Conservation (phyloP, 768 basidiomycete genomes). For the Mycena indigotica region DNA sequence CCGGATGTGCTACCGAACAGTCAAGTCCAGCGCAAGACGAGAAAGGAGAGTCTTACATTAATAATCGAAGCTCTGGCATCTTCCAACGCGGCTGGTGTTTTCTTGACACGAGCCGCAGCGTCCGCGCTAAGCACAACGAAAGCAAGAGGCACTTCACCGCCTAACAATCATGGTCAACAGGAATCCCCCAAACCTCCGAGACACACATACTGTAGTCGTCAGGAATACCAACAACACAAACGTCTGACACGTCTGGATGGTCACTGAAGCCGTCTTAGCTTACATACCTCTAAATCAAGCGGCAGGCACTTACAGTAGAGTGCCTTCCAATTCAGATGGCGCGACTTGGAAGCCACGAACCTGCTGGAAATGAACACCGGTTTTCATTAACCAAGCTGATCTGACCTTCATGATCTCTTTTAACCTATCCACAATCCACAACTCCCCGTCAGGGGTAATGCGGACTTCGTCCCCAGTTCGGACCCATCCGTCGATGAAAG, state of each 20-base stretch:
- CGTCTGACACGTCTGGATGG: conserved; percentile 58
- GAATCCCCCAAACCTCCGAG: neutral
- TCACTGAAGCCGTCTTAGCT: conserved; percentile 48
- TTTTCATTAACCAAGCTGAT: conserved; percentile 26
- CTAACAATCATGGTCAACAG: conserved; percentile 25
- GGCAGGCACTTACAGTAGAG: neutral
- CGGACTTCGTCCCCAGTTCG: conserved; percentile 67
- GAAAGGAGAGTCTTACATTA: neutral
- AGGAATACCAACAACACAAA: conserved; percentile 64
- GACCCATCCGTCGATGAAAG: conserved; percentile 72
- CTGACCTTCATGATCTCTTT: conserved; percentile 57
- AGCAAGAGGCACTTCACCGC: conserved; percentile 69
- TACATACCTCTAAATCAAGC: neutral
- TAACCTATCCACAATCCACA: conserved; percentile 64
- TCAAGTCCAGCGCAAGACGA: no score
- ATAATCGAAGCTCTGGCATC: conserved; percentile 48
- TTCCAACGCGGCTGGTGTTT: conserved; percentile 23
- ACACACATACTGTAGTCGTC: conserved; percentile 58
- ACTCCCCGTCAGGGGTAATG: conserved; percentile 54
- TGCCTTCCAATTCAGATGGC: conserved; percentile 66
- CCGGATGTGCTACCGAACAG: conserved; percentile 41
- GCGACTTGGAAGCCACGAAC: conserved; percentile 75
- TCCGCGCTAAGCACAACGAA: conserved; percentile 54
- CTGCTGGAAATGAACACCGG: conserved; percentile 48
- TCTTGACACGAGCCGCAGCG: conserved; percentile 36